A percentile compares a stretch with the other conserved stretches of the same genome.
Evolutionary conservation across 2,329 filamentous ascomycete species (phyloP).

Genomic region (Penicillium sp.): DNA sequence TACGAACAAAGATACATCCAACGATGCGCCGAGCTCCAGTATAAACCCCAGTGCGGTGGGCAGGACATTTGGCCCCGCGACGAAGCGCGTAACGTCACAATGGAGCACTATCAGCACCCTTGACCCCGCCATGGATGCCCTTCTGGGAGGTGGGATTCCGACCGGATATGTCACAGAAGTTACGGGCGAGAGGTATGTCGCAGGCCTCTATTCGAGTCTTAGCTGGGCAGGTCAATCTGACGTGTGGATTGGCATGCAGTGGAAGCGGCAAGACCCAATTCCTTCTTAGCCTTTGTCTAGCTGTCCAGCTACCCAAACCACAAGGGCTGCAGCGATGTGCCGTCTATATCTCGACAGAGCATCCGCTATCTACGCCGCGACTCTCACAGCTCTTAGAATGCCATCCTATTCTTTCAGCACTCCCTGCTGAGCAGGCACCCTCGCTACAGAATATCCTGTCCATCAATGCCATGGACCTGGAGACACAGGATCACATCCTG

Average conservation of each 20-base stretch:
- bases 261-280: conserved; percentile 95
- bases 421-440: conserved; percentile 49
- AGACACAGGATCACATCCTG: conserved; percentile 92
- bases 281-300: conserved; percentile 77
- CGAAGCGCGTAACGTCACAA: conserved; percentile 34
- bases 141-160: conserved; percentile 76
- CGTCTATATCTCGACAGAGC: conserved; percentile 93
- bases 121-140: conserved; percentile 67
- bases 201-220: conserved; percentile 5
- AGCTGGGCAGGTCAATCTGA: conserved; percentile 7
- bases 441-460: conserved; percentile 75
- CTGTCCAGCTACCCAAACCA: conserved; percentile 76
- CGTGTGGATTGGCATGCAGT: conserved; percentile 41
- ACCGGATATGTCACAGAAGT: conserved; percentile 82
- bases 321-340: conserved; percentile 69
- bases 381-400: conserved; percentile 73
- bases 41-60: conserved; percentile 19
- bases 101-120: conserved; percentile 74
- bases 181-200: conserved; percentile 74
- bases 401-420: conserved; percentile 59
- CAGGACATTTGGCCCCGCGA: conserved; percentile 25
- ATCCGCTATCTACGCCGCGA: conserved; percentile 75
- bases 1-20: conserved; percentile 3
- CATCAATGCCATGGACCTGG: conserved; percentile 82
- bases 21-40: conserved; percentile 24